These are phyloP conservation scores for Lepidium aucheri DNA, from an alignment of 345 rosid species.

Conservation along the genomic window DNA sequence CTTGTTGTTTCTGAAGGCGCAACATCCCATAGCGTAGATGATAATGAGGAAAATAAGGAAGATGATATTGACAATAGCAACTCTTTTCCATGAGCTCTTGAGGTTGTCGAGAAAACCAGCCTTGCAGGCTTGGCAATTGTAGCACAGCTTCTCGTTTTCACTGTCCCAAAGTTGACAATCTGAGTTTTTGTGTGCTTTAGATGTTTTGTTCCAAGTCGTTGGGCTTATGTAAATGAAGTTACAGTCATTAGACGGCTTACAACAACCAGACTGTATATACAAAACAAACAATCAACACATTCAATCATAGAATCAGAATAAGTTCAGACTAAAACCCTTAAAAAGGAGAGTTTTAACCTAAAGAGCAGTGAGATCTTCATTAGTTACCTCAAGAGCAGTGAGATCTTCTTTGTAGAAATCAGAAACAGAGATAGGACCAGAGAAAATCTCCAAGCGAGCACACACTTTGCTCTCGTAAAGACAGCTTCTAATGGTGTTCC, in stretches of 20 bases:
- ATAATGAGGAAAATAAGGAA: constrained; percentile 68
- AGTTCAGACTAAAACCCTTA: background rate
- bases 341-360: background rate
- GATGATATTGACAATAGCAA: constrained; percentile 51
- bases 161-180: constrained; percentile 60
- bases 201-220: constrained; percentile 44
- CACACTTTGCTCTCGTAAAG: constrained; percentile 46
- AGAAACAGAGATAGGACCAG: background rate
- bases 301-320: background rate
- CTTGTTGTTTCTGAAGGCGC: constrained; percentile 76
- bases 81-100: constrained; percentile 67
- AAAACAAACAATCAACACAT: background rate
- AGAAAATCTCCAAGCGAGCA: constrained; percentile 19
- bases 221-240: constrained; percentile 47
- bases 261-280: constrained; percentile 81
- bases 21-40: constrained; percentile 71
- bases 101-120: constrained; percentile 76
- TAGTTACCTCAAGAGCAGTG: constrained; percentile 48
- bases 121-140: constrained; percentile 75
- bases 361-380: background rate
- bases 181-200: constrained; percentile 23
- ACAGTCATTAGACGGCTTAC: constrained; percentile 79
- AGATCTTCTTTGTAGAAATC: constrained; percentile 30
- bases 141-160: constrained; percentile 39
- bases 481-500: constrained; percentile 68